These are phyloP conservation scores for Platismatia glauca DNA, from an alignment of 495 filamentous ascomycete genomes.

Conservation along the genomic window DNA sequence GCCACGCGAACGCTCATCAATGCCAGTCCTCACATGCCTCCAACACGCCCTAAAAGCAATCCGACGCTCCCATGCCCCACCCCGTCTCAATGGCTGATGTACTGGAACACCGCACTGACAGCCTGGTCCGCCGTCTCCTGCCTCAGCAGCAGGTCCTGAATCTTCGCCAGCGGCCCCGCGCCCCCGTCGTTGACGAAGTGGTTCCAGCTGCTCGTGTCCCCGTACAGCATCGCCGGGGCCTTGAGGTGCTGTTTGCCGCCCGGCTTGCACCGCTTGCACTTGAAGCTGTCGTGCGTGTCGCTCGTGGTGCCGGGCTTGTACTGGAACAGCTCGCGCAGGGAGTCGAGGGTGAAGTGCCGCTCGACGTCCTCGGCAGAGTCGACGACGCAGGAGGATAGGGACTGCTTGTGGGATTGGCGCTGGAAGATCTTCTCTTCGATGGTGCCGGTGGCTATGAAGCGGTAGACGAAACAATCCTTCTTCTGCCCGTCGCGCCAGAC, in stretches of 20 bases:
- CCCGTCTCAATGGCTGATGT: slow-evolving; percentile 73
- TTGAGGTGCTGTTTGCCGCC: slow-evolving; percentile 82
- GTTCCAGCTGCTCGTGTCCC: slow-evolving; percentile 98
- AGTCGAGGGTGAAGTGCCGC: slow-evolving; percentile 86
- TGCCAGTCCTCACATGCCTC: not conserved
- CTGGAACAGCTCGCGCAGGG: slow-evolving; percentile 84
- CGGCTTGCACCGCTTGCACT: slow-evolving; percentile 88
- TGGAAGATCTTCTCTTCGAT: slow-evolving; percentile 99
- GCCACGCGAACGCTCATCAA: not conserved
- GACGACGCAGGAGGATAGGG: slow-evolving; percentile 92
- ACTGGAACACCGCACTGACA: slow-evolving; percentile 94
- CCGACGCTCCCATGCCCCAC: not conserved
- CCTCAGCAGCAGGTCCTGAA: slow-evolving; percentile 84
- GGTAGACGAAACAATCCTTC: slow-evolving; percentile 99
- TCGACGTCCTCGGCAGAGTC: slow-evolving; percentile 96
- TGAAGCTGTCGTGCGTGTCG: slow-evolving; percentile 98
- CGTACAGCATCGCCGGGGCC: slow-evolving; percentile 88
- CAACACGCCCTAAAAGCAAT: not conserved
- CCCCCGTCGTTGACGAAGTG: slow-evolving; percentile 78
- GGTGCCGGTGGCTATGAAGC: slow-evolving; percentile 94
- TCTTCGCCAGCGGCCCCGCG: slow-evolving; percentile 58
- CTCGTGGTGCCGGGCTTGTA: slow-evolving; percentile 74
- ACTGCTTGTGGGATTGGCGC: slow-evolving; percentile 95
- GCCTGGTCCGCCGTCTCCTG: slow-evolving; percentile 74
- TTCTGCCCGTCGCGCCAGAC: slow-evolving; percentile 99